Evolutionary conservation across 1,139 yeast species (phyloP).

Genomic region (Insectozyma bohioensis): DNA sequence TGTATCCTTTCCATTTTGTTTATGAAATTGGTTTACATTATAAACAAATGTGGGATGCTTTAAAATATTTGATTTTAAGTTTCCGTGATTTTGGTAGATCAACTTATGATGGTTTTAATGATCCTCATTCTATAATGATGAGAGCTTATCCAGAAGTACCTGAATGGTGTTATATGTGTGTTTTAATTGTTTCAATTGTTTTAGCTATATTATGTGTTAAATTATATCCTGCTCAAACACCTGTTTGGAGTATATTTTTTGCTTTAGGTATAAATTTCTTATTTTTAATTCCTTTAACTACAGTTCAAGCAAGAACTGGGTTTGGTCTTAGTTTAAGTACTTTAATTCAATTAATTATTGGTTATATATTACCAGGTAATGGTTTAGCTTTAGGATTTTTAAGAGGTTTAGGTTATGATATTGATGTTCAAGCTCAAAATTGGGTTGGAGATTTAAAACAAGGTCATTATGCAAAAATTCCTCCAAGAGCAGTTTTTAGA

Average conservation of each 20-base stretch:
- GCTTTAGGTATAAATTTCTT: slow-evolving; percentile 53
- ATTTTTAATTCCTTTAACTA: slow-evolving; percentile 53
- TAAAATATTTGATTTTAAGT: slow-evolving; percentile 10
- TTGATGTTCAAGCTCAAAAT: slow-evolving; percentile 57
- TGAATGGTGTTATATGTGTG: slow-evolving; percentile 53
- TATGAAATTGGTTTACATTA: slow-evolving; percentile 37
- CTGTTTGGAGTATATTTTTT: slow-evolving; percentile 59
- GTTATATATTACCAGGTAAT: slow-evolving; percentile 63
- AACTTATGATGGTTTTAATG: slow-evolving; percentile 27
- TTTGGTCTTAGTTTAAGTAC: slow-evolving; percentile 53
- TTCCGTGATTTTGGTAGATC: slow-evolving; percentile 13
- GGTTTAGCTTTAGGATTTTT: slow-evolving; percentile 57
- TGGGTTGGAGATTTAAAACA: slow-evolving; percentile 53
- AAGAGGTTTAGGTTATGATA: slow-evolving; percentile 58
- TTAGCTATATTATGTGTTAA: slow-evolving; percentile 50
- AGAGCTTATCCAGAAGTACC: slow-evolving; percentile 58
- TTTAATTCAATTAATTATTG: slow-evolving; percentile 57
- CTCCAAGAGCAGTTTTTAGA: slow-evolving; percentile 62
- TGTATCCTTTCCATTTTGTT: slow-evolving; percentile 55
- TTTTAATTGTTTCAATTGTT: slow-evolving; percentile 47
- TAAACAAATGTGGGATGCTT: slow-evolving; percentile 16
- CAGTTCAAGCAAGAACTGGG: slow-evolving; percentile 54
- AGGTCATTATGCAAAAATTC: slow-evolving; percentile 62
- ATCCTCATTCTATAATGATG: slow-evolving; percentile 58
- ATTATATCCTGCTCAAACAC: slow-evolving; percentile 48